phyloP scores from a whole-genome alignment of 768 basidiomycete genomes.

The Daedaleopsis sinensis region DNA sequence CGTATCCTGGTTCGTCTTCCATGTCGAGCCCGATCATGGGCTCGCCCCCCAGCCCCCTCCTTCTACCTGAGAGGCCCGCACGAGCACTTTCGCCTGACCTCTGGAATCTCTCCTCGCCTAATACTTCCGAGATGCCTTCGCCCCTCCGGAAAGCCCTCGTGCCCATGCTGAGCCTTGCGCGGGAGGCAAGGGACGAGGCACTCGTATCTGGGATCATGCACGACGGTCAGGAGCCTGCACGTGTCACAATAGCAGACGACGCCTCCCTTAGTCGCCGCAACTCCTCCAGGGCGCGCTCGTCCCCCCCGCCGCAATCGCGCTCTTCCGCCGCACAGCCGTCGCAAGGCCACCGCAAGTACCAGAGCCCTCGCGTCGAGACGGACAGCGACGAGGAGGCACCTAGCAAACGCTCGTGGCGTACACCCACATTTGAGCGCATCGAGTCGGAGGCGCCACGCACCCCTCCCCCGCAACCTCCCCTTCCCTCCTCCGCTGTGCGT shows the following conservation, averaged over 20 bases:
- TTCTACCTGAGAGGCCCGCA: constrained; percentile 15
- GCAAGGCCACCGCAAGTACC: constrained; percentile 16
- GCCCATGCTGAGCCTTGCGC: constrained; percentile 18
- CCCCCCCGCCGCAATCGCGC: constrained; percentile 9
- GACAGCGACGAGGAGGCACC: constrained; percentile 15
- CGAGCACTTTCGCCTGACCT: constrained; percentile 14
- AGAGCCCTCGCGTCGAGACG: constrained; percentile 18
- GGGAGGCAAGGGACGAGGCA: constrained; percentile 15
- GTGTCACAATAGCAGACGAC: constrained; percentile 4
- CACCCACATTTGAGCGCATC: constrained; percentile 3
- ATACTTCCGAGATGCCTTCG: constrained; percentile 18
- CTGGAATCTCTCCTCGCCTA: constrained; percentile 21
- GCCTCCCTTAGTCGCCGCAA: constrained; percentile 11
- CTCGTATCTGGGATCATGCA: neutral
- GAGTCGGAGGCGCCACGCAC: constrained; percentile 6
- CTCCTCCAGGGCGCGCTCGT: constrained; percentile 14
- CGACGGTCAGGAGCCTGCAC: neutral
- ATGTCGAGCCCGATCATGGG: constrained; percentile 12
- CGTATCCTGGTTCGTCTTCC: constrained; percentile 14
- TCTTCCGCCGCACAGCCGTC: neutral
- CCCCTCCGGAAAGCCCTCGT: constrained; percentile 14
- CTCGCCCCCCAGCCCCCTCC: constrained; percentile 14
- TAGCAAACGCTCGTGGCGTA: constrained; percentile 5
- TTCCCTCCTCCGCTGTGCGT: neutral
- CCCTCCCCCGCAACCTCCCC: neutral